phyloP scores from a whole-genome alignment of 2,329 filamentous ascomycete genomes.

The Claviceps cyperi region DNA sequence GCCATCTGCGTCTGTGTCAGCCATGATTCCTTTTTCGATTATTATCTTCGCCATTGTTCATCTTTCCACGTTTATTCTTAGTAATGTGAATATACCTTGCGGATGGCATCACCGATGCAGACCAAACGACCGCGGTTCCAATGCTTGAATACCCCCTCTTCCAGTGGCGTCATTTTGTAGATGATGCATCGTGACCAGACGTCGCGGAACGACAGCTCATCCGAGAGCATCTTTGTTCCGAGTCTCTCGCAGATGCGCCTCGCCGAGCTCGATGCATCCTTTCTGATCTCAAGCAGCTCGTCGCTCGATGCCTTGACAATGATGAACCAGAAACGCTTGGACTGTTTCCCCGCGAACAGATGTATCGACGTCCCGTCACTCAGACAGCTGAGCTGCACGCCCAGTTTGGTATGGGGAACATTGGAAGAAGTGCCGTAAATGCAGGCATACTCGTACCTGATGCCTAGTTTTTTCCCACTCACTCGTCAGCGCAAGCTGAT shows the following conservation, averaged over 20 bases:
- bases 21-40: too few relatives aligned
- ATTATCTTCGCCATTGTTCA: too few relatives aligned
- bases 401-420: not conserved
- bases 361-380: constrained; percentile 2
- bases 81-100: constrained; percentile 12
- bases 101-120: constrained; percentile 19
- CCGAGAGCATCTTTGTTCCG: constrained; percentile 13
- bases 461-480: not conserved
- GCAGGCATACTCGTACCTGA: constrained; percentile 4
- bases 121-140: constrained; percentile 18
- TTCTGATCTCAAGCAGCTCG: constrained; percentile 14
- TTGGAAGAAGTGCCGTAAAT: constrained; percentile 3
- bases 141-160: constrained; percentile 17
- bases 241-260: constrained; percentile 11
- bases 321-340: constrained; percentile 4
- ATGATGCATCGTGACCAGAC: constrained; percentile 14
- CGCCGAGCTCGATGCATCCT: not conserved
- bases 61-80: not conserved
- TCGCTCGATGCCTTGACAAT: constrained; percentile 5
- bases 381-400: constrained; percentile 1
- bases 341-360: constrained; percentile 1
- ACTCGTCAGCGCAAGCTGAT: too few relatives aligned
- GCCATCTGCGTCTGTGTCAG: constrained; percentile 6
- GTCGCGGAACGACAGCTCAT: constrained; percentile 18
- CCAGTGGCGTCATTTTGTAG: constrained; percentile 13